phyloP scores from a whole-genome alignment of 176 grass and related monocot species.

The Olyra latifolia region DNA sequence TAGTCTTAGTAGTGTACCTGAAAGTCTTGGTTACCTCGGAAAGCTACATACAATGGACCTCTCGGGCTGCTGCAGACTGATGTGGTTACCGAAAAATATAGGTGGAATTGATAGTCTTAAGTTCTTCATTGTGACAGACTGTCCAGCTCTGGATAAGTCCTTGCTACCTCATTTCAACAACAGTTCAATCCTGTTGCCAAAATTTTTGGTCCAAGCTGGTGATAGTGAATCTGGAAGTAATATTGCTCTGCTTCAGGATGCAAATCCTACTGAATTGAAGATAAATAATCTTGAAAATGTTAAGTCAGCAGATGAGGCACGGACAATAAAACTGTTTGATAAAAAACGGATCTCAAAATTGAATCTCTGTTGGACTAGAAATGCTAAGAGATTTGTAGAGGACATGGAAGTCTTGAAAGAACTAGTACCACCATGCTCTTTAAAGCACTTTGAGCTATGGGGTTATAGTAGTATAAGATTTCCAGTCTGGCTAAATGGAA shows the following conservation, averaged over 20 bases:
- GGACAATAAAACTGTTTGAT: not conserved
- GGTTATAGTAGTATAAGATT: not conserved
- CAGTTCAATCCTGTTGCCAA: not conserved
- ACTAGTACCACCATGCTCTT: not conserved
- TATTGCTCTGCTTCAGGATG: not conserved
- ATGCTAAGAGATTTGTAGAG: not conserved
- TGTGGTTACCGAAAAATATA: not conserved
- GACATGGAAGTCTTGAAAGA: not conserved
- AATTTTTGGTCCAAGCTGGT: not conserved
- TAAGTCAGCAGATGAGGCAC: not conserved
- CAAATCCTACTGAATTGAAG: not conserved
- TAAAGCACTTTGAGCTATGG: fast-evolving
- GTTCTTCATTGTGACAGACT: not conserved
- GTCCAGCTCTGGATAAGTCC: not conserved
- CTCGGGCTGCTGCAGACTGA: not conserved
- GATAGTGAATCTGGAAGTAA: not conserved
- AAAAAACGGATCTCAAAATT: not conserved
- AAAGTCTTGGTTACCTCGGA: not conserved
- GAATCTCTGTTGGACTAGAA: not conserved
- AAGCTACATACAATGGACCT: slow-evolving; percentile 7
- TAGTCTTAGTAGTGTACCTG: not conserved
- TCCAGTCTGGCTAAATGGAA: not conserved
- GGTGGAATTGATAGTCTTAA: not conserved
- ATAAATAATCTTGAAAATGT: slow-evolving; percentile 12
- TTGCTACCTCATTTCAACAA: not conserved